A percentile compares a stretch with the other conserved stretches of the same genome.
These are phyloP conservation scores for Blastobotrys chiropterorum DNA, from an alignment of 805 yeast species.

Conservation along the genomic window DNA sequence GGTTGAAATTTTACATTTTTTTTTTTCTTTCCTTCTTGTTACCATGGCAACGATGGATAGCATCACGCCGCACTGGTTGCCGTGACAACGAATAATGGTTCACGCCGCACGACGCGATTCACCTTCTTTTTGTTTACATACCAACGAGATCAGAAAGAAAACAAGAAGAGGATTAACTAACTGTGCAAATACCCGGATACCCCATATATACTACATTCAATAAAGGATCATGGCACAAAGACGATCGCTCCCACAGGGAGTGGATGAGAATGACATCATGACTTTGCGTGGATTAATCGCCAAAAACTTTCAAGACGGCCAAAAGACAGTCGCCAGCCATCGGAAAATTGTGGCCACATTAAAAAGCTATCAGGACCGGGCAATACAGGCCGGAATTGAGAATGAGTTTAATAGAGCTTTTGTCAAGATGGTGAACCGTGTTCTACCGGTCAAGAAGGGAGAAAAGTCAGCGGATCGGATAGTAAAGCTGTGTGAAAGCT, in stretches of 20 bases:
- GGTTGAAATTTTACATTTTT: neutral
- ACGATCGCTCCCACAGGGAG: slow-evolving; percentile 12
- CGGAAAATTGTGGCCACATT: slow-evolving; percentile 62
- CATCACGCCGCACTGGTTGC: neutral
- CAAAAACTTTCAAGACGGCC: slow-evolving; percentile 76
- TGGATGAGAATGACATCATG: slow-evolving; percentile 13
- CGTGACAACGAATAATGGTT: neutral
- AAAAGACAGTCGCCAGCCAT: slow-evolving; percentile 66
- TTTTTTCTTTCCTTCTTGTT: neutral
- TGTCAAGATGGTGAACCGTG: slow-evolving; percentile 54
- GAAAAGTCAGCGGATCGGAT: slow-evolving; percentile 71
- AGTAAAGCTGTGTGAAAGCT: slow-evolving; percentile 59
- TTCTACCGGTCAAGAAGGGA: slow-evolving; percentile 60
- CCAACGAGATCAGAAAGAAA: neutral
- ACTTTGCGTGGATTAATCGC: slow-evolving; percentile 29
- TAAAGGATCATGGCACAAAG: neutral
- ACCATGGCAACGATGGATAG: neutral
- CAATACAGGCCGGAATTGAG: slow-evolving; percentile 46
- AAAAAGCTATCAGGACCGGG: slow-evolving; percentile 46
- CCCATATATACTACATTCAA: neutral
- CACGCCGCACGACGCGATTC: neutral
- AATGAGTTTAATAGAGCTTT: slow-evolving; percentile 57
- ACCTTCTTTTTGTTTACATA: neutral
- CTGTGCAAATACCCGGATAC: neutral
- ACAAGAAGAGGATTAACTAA: neutral